These are phyloP conservation scores for Pascua guehoae DNA, from an alignment of 1,284 basidiomycete genomes.

Conservation along the genomic window DNA sequence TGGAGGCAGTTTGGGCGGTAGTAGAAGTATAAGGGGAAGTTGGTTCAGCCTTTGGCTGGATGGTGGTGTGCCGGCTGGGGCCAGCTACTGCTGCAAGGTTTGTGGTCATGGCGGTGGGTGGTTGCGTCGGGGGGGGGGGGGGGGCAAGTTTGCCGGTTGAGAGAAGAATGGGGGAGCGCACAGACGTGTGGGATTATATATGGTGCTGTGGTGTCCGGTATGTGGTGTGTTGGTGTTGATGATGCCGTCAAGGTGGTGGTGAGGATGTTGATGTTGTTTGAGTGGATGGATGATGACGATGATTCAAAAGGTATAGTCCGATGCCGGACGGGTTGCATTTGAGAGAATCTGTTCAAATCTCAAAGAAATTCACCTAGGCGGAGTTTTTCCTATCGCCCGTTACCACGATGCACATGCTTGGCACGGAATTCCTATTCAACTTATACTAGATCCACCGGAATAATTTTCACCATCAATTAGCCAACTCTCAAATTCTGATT, in stretches of 20 bases:
- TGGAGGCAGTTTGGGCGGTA: not conserved
- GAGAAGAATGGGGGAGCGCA: not conserved
- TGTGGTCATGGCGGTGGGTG: conserved; percentile 34
- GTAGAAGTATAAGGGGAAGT: conserved; percentile 15
- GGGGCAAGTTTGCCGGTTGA: not conserved
- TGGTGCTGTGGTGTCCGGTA: not conserved
- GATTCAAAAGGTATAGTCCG: too few relatives aligned
- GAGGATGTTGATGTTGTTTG: not conserved
- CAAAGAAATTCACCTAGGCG: too few relatives aligned
- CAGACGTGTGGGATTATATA: not conserved
- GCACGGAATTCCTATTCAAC: too few relatives aligned
- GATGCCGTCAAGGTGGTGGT: too few relatives aligned
- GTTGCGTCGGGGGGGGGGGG: too few relatives aligned
- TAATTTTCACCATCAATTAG: too few relatives aligned
- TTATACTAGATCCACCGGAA: too few relatives aligned
- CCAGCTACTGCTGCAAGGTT: conserved; percentile 41
- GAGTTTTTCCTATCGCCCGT: too few relatives aligned
- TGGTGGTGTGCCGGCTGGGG: conserved; percentile 27
- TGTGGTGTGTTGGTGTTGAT: not conserved
- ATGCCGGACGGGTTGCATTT: too few relatives aligned
- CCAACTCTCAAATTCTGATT: too few relatives aligned
- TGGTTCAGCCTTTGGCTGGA: conserved; percentile 19
- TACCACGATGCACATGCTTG: too few relatives aligned
- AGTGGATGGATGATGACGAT: not conserved
- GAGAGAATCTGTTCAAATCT: too few relatives aligned